Conservation (phyloP, 2,329 filamentous ascomycete genomes). For the Cladobotryum protrusum region DNA sequence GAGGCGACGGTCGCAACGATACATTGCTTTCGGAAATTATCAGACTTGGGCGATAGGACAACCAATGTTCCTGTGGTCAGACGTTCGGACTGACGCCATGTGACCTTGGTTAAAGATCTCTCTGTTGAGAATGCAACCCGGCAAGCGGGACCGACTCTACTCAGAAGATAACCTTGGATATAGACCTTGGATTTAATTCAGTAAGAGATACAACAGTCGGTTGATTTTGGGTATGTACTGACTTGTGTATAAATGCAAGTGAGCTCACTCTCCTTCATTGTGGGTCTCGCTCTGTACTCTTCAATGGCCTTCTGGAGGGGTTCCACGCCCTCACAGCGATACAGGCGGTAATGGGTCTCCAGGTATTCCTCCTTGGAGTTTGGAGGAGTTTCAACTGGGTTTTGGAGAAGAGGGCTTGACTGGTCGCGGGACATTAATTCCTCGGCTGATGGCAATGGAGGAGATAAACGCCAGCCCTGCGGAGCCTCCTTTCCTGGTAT, state of each 20-base stretch:
- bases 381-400: background rate
- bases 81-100: slow-evolving; percentile 52
- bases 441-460: slow-evolving; percentile 19
- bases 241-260: slow-evolving; percentile 67
- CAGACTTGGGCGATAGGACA: slow-evolving; percentile 43
- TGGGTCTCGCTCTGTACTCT: slow-evolving; percentile 45
- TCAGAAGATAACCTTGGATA: slow-evolving; percentile 58
- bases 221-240: no score
- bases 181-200: slow-evolving; percentile 46
- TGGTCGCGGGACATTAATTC: slow-evolving; percentile 19
- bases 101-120: slow-evolving; percentile 58
- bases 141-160: slow-evolving; percentile 56
- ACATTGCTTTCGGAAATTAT: slow-evolving; percentile 60
- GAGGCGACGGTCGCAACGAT: slow-evolving; percentile 68
- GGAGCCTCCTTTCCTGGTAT: no score
- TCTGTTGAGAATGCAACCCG: slow-evolving; percentile 65
- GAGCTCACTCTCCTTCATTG: slow-evolving; percentile 49
- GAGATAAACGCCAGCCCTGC: slow-evolving; percentile 12
- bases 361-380: slow-evolving; percentile 50
- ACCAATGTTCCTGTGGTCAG: slow-evolving; percentile 49
- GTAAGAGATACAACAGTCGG: no score
- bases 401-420: slow-evolving; percentile 13
- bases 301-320: slow-evolving; percentile 62
- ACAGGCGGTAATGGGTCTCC: slow-evolving; percentile 64
- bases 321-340: slow-evolving; percentile 67